A percentile compares a stretch with the other conserved stretches of the same genome.
Evolutionary conservation across 202 grass and related monocot species (phyloP).

Genomic region (Dendrocalamus latiflorus): DNA sequence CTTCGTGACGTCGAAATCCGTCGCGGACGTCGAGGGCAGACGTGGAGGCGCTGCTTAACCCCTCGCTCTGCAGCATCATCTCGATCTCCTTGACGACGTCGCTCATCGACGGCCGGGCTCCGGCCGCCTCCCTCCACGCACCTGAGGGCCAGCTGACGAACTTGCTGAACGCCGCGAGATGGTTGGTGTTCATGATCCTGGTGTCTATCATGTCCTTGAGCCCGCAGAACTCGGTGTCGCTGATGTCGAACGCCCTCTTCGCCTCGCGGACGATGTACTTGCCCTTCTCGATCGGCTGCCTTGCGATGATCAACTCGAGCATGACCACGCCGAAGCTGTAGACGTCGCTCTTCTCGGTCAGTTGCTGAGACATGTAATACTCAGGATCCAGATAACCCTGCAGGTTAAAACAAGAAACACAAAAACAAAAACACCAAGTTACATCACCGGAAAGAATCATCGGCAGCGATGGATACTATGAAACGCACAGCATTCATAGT

Average conservation of each 20-base stretch:
- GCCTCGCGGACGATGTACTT: constrained; percentile 80
- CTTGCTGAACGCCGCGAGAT: constrained; percentile 64
- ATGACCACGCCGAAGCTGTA: constrained; percentile 98
- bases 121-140: constrained; percentile 65
- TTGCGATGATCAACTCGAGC: constrained; percentile 76
- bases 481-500: neutral
- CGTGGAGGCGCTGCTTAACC: too few relatives aligned
- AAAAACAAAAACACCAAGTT: neutral
- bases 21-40: too few relatives aligned
- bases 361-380: constrained; percentile 90
- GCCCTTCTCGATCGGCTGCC: constrained; percentile 79
- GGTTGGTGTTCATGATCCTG: constrained; percentile 47
- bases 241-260: constrained; percentile 46
- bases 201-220: constrained; percentile 69
- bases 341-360: constrained; percentile 92
- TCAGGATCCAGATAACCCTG: constrained; percentile 98
- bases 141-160: constrained; percentile 60
- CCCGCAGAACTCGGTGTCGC: constrained; percentile 74
- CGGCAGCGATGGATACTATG: neutral
- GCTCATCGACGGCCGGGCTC: constrained; percentile 49
- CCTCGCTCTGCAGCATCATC: too few relatives aligned
- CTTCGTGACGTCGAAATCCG: too few relatives aligned
- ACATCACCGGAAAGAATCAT: neutral
- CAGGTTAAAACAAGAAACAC: neutral
- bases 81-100: too few relatives aligned